A percentile compares a stretch with the other conserved stretches of the same genome.
Conservation (phyloP, 768 basidiomycete genomes). For the Suillus plorans region DNA sequence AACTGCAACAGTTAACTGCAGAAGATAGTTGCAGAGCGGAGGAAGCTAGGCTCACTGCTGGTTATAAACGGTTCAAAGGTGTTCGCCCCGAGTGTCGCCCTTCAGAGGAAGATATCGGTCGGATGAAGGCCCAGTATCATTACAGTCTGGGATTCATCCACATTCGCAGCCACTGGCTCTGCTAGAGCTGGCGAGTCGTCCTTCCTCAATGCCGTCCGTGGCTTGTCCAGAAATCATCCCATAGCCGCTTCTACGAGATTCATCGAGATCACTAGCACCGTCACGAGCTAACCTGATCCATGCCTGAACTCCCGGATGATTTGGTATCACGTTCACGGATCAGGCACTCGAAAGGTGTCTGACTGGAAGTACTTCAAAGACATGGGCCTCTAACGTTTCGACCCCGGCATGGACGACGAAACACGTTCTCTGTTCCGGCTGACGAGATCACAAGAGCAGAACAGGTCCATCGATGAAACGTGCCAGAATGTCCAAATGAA, state of each 20-base stretch:
- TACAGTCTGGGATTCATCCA: background rate
- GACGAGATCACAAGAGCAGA: constrained; percentile 10
- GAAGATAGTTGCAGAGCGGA: background rate
- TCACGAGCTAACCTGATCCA: background rate
- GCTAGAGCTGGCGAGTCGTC: background rate
- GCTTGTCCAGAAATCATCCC: background rate
- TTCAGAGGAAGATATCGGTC: background rate
- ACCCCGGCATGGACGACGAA: background rate
- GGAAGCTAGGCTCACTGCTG: background rate
- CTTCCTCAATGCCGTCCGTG: background rate
- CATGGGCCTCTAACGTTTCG: background rate
- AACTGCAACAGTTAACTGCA: background rate
- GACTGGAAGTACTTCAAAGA: background rate
- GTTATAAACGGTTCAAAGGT: background rate
- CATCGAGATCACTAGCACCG: background rate
- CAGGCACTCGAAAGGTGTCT: background rate
- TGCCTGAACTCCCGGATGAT: background rate
- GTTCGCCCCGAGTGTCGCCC: background rate
- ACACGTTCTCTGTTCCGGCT: background rate
- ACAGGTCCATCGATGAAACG: constrained; percentile 18
- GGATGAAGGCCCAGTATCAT: background rate
- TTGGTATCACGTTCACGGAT: background rate
- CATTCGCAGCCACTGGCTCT: background rate
- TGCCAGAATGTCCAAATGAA: constrained; percentile 10
- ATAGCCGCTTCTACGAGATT: background rate